A percentile compares a stretch with the other conserved stretches of the same genome.
Evolutionary conservation across 1,284 basidiomycete species (phyloP).

Genomic region (Cryptococcus floricola): DNA sequence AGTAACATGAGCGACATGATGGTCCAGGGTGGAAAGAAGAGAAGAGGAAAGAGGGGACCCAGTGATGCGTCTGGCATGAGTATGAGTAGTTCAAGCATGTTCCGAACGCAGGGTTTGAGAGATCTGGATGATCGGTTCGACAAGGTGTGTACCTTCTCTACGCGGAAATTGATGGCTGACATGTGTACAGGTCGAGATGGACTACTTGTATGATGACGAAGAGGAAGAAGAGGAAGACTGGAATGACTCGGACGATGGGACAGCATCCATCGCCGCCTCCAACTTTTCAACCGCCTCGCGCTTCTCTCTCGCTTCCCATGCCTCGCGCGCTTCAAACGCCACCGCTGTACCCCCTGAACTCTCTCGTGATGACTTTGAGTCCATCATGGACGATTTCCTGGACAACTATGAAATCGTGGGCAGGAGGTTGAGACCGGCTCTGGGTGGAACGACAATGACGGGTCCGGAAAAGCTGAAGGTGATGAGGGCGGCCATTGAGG

Average conservation of each 20-base stretch:
- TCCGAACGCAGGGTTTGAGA: slow-evolving; percentile 80
- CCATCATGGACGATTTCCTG: slow-evolving; percentile 91
- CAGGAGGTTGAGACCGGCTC: slow-evolving; percentile 68
- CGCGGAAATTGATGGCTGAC: neutral
- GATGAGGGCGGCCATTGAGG: slow-evolving; percentile 71
- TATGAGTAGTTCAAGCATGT: slow-evolving; percentile 97
- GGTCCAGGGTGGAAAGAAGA: slow-evolving; percentile 70
- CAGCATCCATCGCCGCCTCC: slow-evolving; percentile 38
- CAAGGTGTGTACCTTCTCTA: slow-evolving; percentile 57
- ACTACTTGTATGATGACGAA: slow-evolving; percentile 59
- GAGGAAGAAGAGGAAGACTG: slow-evolving; percentile 54
- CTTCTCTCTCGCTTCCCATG: slow-evolving; percentile 31
- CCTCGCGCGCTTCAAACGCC: slow-evolving; percentile 21
- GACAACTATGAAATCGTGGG: slow-evolving; percentile 89
- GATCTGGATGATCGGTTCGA: slow-evolving; percentile 92
- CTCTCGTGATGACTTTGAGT: slow-evolving; percentile 80
- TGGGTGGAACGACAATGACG: slow-evolving; percentile 59
- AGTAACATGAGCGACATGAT: slow-evolving; percentile 56
- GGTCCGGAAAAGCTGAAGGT: slow-evolving; percentile 73
- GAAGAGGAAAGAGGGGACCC: slow-evolving; percentile 65
- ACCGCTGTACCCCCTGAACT: slow-evolving; percentile 62
- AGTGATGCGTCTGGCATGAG: slow-evolving; percentile 81
- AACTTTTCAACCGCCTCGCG: slow-evolving; percentile 26
- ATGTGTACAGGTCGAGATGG: slow-evolving; percentile 60
- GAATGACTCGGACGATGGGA: slow-evolving; percentile 50